Base-by-base conservation (phyloP, 2,329 filamentous ascomycete species). In the Phialophora chinensis region DNA sequence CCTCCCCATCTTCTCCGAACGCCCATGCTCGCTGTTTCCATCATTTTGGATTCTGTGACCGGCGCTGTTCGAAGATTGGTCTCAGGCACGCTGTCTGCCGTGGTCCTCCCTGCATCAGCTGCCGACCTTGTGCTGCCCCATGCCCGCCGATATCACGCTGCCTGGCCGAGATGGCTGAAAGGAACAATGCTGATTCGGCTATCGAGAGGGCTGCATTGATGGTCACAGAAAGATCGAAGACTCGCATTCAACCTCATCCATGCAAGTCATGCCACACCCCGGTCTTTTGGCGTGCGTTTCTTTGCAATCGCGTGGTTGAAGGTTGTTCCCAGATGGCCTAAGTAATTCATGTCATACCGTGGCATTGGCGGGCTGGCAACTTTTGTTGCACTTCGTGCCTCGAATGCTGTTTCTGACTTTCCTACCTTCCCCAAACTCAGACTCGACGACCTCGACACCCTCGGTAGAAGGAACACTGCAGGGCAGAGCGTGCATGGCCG, bases 191-290 rank as follows among this genome's bases (percentile, higher is more conserved):
- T 63, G 53, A 68, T 65, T 68, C 62, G 66, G 60, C 58, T 62
- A 52, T 53, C 61, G 47, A 42, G 44, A 47, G 42, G 60, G 52
- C 56, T 42, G 62, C 52, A 47, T 54, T 60, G 42, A 61, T 47
- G 55, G 55, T 25, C 66, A 63, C 29, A n/a, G 38, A 56, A 56
- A 20, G 61, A 63, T 54, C 60, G 62, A 11, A 29, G 12, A 57
- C 14, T 12, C 35, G 31, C 50, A 60, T 42, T 29, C 52, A 49
- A 62, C 59, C 54, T 62, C 54, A 52, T 61, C 68, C 65, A 69
- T 69, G 68, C 68, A 67, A 64, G 68, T 67, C 64, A 69, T 69
- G 58, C 54, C 50, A 56, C 44, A 54, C 61, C 64, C 64, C 53
- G 35, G 53, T 65, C 53, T 35, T 38, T 14, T 53, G 20, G 42